phyloP scores from a whole-genome alignment of 2,329 filamentous ascomycete genomes.

The Neonectria neomacrospora region DNA sequence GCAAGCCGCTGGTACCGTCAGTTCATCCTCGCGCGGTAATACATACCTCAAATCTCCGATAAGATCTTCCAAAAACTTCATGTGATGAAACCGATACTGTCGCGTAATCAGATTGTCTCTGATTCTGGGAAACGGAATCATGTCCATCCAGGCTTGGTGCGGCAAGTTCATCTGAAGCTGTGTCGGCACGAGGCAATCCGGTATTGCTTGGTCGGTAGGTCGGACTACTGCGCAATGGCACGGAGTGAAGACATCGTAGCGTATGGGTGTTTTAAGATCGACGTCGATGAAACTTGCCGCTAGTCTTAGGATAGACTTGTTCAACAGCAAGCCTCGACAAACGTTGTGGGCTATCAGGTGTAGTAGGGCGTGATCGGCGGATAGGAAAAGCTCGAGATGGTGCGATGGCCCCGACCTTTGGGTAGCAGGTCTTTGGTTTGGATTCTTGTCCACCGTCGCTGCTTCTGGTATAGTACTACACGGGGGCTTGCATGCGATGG shows the following conservation, averaged over 20 bases:
- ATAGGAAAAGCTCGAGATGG: neutral
- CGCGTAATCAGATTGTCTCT: conserved; percentile 30
- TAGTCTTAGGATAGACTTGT: conserved; percentile 19
- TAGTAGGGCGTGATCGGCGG: conserved; percentile 25
- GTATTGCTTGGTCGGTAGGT: conserved; percentile 5
- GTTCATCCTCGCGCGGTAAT: neutral
- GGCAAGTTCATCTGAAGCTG: conserved; percentile 33
- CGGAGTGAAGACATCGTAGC: neutral
- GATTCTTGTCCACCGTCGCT: too few relatives aligned
- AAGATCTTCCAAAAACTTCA: conserved; percentile 19
- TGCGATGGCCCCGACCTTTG: fast-evolving
- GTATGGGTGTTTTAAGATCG: neutral
- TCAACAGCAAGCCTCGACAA: conserved; percentile 23
- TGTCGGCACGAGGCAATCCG: conserved; percentile 25
- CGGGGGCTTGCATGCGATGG: neutral
- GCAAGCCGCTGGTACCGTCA: neutral
- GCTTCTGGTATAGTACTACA: neutral
- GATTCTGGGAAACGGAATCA: conserved; percentile 27
- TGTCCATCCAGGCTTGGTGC: conserved; percentile 31
- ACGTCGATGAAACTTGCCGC: conserved; percentile 8
- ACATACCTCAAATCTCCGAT: conserved; percentile 18
- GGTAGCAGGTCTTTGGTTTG: too few relatives aligned
- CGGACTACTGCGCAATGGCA: conserved; percentile 17
- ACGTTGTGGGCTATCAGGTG: conserved; percentile 31
- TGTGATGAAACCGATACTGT: conserved; percentile 27